Evolutionary conservation across 495 filamentous ascomycete genomes (phyloP).

Genomic region (Neurospora discreta): DNA sequence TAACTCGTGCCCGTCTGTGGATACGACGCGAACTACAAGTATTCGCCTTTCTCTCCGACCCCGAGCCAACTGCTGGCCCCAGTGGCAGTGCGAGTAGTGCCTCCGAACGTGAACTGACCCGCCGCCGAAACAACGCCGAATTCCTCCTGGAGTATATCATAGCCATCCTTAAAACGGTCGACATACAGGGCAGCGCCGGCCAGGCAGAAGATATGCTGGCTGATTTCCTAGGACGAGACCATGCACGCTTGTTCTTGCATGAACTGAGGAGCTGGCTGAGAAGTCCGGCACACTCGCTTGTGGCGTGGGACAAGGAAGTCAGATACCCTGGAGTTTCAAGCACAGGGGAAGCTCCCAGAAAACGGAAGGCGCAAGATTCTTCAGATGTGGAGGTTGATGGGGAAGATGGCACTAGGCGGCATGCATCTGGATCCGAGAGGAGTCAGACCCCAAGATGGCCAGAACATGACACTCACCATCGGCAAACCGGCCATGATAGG

Average conservation of each 20-base stretch:
- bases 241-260: conserved; percentile 73
- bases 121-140: conserved; percentile 66
- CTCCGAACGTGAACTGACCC: conserved; percentile 24
- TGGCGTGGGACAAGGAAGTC: conserved; percentile 72
- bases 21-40: conserved; percentile 81
- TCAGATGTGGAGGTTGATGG: neutral
- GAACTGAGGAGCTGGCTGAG: conserved; percentile 72
- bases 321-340: conserved; percentile 43
- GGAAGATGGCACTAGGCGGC: neutral
- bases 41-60: conserved; percentile 55
- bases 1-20: conserved; percentile 78
- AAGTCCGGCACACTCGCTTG: conserved; percentile 58
- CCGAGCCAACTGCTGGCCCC: conserved; percentile 1
- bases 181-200: conserved; percentile 69
- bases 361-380: neutral
- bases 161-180: conserved; percentile 79
- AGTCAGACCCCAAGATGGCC: neutral
- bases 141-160: conserved; percentile 85
- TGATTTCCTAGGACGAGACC: conserved; percentile 71
- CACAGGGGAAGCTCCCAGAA: neutral
- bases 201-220: conserved; percentile 81
- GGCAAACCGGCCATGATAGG: neutral
- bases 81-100: conserved; percentile 18
- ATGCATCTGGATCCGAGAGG: neutral
- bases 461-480: neutral